These are phyloP conservation scores for Speleostelium caveatum DNA, from an alignment of 78 protist genomes.

Conservation along the genomic window DNA sequence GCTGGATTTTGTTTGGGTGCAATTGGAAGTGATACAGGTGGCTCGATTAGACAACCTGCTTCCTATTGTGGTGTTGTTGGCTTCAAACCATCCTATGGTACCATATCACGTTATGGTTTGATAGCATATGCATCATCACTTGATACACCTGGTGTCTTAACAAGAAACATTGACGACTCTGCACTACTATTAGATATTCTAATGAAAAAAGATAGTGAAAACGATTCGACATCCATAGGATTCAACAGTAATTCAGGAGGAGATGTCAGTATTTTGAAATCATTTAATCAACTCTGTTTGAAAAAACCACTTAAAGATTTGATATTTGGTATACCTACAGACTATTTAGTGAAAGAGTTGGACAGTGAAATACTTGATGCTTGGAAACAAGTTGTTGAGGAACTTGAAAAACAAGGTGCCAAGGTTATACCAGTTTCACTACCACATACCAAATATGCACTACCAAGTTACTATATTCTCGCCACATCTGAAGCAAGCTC, in stretches of 20 bases:
- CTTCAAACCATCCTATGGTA: conserved; percentile 91
- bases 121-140: conserved; percentile 86
- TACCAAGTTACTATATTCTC: conserved; percentile 87
- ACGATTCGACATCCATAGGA: conserved; percentile 61
- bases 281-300: background rate
- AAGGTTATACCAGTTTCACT: conserved; percentile 59
- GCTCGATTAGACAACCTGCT: conserved; percentile 87
- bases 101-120: conserved; percentile 80
- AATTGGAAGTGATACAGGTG: conserved; percentile 89
- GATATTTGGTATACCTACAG: conserved; percentile 62
- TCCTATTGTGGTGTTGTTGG: conserved; percentile 88
- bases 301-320: conserved; percentile 6
- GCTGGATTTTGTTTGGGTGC: conserved; percentile 21
- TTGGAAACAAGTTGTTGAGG: conserved; percentile 71
- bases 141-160: conserved; percentile 84
- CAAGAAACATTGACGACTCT: conserved; percentile 54
- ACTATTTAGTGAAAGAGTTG: conserved; percentile 80
- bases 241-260: background rate
- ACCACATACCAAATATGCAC: conserved; percentile 77
- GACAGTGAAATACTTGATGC: conserved; percentile 34
- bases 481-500: conserved; percentile 91
- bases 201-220: conserved; percentile 26
- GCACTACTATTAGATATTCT: conserved; percentile 54
- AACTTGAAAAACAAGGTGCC: conserved; percentile 75
- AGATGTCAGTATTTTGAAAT: background rate